phyloP scores from a whole-genome alignment of 306 rosid genomes.

The Fagus sylvatica region DNA sequence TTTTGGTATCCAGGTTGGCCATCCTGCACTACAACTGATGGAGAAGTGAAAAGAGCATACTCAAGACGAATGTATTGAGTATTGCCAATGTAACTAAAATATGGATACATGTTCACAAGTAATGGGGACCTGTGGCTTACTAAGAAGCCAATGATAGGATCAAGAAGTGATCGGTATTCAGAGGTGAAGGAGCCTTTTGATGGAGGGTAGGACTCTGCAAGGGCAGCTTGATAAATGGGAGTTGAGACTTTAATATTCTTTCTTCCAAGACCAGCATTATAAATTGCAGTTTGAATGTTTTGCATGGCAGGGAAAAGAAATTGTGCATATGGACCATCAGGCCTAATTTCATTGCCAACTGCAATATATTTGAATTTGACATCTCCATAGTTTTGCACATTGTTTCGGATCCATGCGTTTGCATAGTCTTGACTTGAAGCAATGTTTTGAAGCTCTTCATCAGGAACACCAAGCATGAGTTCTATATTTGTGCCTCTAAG shows the following conservation, averaged over 20 bases:
- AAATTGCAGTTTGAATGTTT: slow-evolving; percentile 39
- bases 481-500: slow-evolving; percentile 49
- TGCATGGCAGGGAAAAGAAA: slow-evolving; percentile 44
- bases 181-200: slow-evolving; percentile 34
- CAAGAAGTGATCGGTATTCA: slow-evolving; percentile 17
- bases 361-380: slow-evolving; percentile 50
- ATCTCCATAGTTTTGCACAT: slow-evolving; percentile 21
- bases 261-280: slow-evolving; percentile 20
- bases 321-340: slow-evolving; percentile 7
- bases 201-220: slow-evolving; percentile 44
- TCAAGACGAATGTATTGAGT: slow-evolving; percentile 12
- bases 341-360: slow-evolving; percentile 51
- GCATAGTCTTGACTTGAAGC: slow-evolving; percentile 38
- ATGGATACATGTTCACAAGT: slow-evolving; percentile 42
- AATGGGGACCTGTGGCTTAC: slow-evolving; percentile 34
- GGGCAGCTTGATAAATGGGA: slow-evolving; percentile 22
- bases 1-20: slow-evolving; percentile 28
- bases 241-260: slow-evolving; percentile 46
- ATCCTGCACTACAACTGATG: slow-evolving; percentile 33
- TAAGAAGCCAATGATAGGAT: slow-evolving; percentile 25
- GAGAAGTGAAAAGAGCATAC: slow-evolving; percentile 36
- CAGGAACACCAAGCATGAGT: slow-evolving; percentile 24
- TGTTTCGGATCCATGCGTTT: slow-evolving; percentile 41
- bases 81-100: slow-evolving; percentile 27
- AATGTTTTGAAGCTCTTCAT: slow-evolving; percentile 10